Base-by-base conservation (phyloP, 1,284 basidiomycete genomes). In the Naganishia liquefaciens region DNA sequence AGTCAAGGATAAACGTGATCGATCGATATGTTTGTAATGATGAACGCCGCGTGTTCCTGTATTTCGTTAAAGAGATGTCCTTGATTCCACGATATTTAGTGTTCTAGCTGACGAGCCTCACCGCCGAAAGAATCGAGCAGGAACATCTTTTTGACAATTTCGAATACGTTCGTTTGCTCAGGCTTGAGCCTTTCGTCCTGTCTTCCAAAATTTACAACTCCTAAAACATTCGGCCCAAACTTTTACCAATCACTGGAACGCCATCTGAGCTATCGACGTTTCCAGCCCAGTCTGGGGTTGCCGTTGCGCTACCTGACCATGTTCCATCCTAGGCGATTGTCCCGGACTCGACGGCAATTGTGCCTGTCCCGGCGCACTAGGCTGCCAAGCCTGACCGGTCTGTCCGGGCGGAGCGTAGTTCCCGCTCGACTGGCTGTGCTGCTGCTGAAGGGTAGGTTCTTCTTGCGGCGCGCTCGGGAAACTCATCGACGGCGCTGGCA, bases 201-300 rank as follows among this genome's bases (percentile, higher is more conserved):
- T 37, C 33, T 37, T 13, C 9, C 33, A 37, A 37, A 13, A 37
- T 37, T 47, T 47, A 58, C 55, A 46, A 46, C 13, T 23, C 23
- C 28, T 28, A 23, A 10, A 5, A 50, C 27, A n/a, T 15, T 44
- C 52, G 40, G 25, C 23, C n/a, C 13, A 40, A n/a, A 15, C n/a
- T 5, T 27, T 27, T 27, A 10, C 25, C 6, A 1, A 25, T 60
- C 37, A 60, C 57, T 33, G 57, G 23, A 60, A 60, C 0, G 57
- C 57, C 33, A 60, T 19, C 33, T 50, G 37, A 13, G 44, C 57
- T 9, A 60, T 33, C 30, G 46, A 46, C 17, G 57, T 49, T 25
- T 60, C 57, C 21, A 60, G 40, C 11, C 57, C 57, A 28, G 57
- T 60, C 39, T 60, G 57, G 21, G 46, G 25, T 46, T 60, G 57